Percentiles rank a stretch among this genome's conserved stretches.
Evolutionary conservation across 2,329 filamentous ascomycete species (phyloP).

Genomic region (Neophaeococcomyces aloes): DNA sequence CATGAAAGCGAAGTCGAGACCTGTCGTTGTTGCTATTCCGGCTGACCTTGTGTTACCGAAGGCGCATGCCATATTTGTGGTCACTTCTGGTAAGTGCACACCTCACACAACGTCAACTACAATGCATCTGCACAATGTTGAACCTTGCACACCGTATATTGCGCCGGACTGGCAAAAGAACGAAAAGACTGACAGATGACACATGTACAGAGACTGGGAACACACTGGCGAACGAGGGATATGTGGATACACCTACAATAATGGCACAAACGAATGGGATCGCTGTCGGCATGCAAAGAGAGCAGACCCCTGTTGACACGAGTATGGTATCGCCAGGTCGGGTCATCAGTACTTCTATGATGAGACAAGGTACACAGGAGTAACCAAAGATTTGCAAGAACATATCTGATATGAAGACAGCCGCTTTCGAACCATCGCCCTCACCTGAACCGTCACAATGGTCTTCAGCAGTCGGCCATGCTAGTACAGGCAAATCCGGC

Average conservation of each 20-base stretch:
- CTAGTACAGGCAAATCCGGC: constrained; percentile 38
- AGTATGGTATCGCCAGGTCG: constrained; percentile 13
- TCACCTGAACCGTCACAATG: constrained; percentile 30
- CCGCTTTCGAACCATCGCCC: constrained; percentile 13
- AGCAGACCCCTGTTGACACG: constrained; percentile 15
- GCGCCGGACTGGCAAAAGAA: constrained; percentile 1
- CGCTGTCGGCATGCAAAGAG: constrained; percentile 11
- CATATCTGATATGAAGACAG: not conserved
- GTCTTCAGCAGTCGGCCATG: constrained; percentile 41
- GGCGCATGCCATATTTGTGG: constrained; percentile 1
- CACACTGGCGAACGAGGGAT: not conserved
- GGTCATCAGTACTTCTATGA: constrained; percentile 17
- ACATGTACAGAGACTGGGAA: constrained; percentile 4
- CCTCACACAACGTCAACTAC: not conserved
- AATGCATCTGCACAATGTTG: not conserved
- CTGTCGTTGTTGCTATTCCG: constrained; percentile 7
- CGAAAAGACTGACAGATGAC: constrained; percentile 8
- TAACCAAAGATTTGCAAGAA: not conserved
- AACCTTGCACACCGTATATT: not conserved
- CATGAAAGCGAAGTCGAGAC: constrained; percentile 10
- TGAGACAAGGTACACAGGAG: constrained; percentile 17
- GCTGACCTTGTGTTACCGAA: constrained; percentile 9
- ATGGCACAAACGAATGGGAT: constrained; percentile 20
- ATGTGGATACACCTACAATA: constrained; percentile 8
- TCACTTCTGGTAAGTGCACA: constrained; percentile 4